phyloP scores from a whole-genome alignment of 371 early-diverging fungal genomes.

The Lichtheimia ornata region DNA sequence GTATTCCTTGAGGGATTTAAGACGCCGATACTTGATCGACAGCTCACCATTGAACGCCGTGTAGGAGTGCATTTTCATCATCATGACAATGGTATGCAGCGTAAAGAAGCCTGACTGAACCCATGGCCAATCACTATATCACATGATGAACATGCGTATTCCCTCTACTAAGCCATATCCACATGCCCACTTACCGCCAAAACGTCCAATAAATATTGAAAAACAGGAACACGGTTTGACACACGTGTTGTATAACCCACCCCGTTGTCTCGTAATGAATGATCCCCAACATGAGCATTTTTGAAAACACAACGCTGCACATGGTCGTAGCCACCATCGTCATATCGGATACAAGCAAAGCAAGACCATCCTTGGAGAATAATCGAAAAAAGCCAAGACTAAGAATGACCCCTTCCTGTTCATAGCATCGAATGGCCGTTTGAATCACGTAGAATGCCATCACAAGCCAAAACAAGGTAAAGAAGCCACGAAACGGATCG shows the following conservation, averaged over 20 bases:
- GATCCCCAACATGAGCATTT: conserved; percentile 55
- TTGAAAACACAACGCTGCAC: conserved; percentile 61
- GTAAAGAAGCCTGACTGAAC: conserved; percentile 88
- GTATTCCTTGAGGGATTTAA: conserved; percentile 37
- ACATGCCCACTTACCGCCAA: conserved; percentile 48
- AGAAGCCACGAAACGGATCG: conserved; percentile 81
- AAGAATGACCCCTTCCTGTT: conserved; percentile 68
- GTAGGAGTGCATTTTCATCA: conserved; percentile 96
- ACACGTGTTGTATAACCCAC: conserved; percentile 67
- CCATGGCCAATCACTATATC: conserved; percentile 82
- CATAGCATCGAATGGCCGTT: conserved; percentile 69
- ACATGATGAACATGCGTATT: conserved; percentile 6
- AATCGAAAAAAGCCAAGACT: conserved; percentile 59
- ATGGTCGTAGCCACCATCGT: conserved; percentile 66
- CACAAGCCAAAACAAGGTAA: conserved; percentile 89
- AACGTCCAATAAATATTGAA: conserved; percentile 69
- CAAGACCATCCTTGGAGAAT: conserved; percentile 69
- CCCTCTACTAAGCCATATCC: conserved; percentile 1
- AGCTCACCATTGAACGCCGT: conserved; percentile 73
- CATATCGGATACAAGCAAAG: conserved; percentile 68
- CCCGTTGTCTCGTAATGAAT: conserved; percentile 58
- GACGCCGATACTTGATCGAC: conserved; percentile 48
- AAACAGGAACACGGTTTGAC: conserved; percentile 68
- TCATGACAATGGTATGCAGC: conserved; percentile 87
- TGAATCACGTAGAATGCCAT: conserved; percentile 79